Percentiles rank a stretch among this genome's conserved stretches.
phyloP scores from a whole-genome alignment of 768 basidiomycete genomes.

The Amanita fuliginea region DNA sequence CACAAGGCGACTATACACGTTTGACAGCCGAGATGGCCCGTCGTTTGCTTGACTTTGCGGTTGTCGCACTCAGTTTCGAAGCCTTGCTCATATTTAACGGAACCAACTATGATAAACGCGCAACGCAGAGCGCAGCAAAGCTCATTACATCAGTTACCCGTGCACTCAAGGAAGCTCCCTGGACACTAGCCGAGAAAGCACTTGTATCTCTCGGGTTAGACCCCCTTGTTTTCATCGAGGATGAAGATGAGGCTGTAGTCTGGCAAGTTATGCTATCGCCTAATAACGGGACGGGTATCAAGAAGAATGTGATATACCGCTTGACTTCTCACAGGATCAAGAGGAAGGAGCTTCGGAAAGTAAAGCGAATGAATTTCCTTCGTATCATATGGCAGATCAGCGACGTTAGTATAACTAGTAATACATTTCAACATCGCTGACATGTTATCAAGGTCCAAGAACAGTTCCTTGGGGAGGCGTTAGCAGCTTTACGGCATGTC shows the following conservation, averaged over 20 bases:
- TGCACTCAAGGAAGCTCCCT: slow-evolving; percentile 30
- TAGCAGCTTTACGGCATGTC: slow-evolving; percentile 24
- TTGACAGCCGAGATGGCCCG: slow-evolving; percentile 56
- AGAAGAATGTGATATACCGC: slow-evolving; percentile 34
- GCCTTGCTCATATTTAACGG: slow-evolving; percentile 56
- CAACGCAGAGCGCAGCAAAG: slow-evolving; percentile 55
- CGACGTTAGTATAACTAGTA: slow-evolving; percentile 43
- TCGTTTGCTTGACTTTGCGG: slow-evolving; percentile 55
- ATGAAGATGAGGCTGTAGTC: slow-evolving; percentile 15
- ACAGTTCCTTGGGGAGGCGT: slow-evolving; percentile 10
- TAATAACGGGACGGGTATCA: slow-evolving; percentile 48
- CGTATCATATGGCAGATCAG: slow-evolving; percentile 52
- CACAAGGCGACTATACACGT: slow-evolving; percentile 19
- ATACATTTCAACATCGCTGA: not conserved
- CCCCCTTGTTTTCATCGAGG: slow-evolving; percentile 39
- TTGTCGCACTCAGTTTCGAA: slow-evolving; percentile 61
- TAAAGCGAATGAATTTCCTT: slow-evolving; percentile 33
- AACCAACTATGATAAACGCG: slow-evolving; percentile 42
- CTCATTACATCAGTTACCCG: slow-evolving; percentile 24
- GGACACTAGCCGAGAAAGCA: slow-evolving; percentile 55
- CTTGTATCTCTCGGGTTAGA: slow-evolving; percentile 57
- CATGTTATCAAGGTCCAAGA: slow-evolving; percentile 3
- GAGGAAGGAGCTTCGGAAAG: slow-evolving; percentile 6
- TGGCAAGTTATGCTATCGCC: slow-evolving; percentile 38
- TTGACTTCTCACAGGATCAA: slow-evolving; percentile 14